Percentiles rank a stretch among this genome's conserved stretches.
Evolutionary conservation across 2,329 filamentous ascomycete genomes (phyloP).

Genomic region (Aspergillus alliaceus): DNA sequence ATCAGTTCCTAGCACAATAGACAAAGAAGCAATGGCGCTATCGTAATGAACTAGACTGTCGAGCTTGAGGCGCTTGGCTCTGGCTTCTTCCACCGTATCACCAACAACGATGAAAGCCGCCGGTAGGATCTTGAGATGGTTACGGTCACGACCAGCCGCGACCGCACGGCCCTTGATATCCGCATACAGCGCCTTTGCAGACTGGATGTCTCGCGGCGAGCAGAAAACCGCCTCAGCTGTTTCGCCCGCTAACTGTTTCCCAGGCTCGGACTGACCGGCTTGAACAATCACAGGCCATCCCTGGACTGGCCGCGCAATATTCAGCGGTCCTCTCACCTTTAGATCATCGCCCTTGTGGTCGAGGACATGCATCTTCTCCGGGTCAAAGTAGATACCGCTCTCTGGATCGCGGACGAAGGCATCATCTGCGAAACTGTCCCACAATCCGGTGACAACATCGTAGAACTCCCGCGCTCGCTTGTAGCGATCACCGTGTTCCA

Average conservation of each 20-base stretch:
- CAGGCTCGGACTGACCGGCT: slow-evolving; percentile 55
- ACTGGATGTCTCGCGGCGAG: slow-evolving; percentile 47
- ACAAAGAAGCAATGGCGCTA: slow-evolving; percentile 55
- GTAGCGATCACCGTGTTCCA: slow-evolving; percentile 52
- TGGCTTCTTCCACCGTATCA: slow-evolving; percentile 51
- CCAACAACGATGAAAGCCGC: slow-evolving; percentile 54
- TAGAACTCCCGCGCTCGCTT: slow-evolving; percentile 55
- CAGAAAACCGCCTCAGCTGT: slow-evolving; percentile 57
- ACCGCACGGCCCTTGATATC: slow-evolving; percentile 53
- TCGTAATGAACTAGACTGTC: slow-evolving; percentile 57
- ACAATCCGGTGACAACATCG: slow-evolving; percentile 54
- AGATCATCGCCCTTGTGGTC: slow-evolving; percentile 53
- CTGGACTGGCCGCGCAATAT: slow-evolving; percentile 55
- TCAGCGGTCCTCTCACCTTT: slow-evolving; percentile 50
- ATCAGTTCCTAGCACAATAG: slow-evolving; percentile 50
- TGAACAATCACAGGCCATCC: slow-evolving; percentile 59
- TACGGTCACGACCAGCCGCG: slow-evolving; percentile 46
- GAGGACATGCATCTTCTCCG: slow-evolving; percentile 53
- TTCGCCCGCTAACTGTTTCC: slow-evolving; percentile 53
- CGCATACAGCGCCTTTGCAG: slow-evolving; percentile 50
- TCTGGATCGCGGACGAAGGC: slow-evolving; percentile 53
- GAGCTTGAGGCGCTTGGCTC: slow-evolving; percentile 49
- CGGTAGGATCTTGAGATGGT: slow-evolving; percentile 54
- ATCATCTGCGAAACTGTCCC: slow-evolving; percentile 58
- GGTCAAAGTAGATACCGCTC: slow-evolving; percentile 52